These are phyloP conservation scores for Kluyveromyces lactis DNA, from an alignment of 805 yeast genomes.

Conservation along the genomic window DNA sequence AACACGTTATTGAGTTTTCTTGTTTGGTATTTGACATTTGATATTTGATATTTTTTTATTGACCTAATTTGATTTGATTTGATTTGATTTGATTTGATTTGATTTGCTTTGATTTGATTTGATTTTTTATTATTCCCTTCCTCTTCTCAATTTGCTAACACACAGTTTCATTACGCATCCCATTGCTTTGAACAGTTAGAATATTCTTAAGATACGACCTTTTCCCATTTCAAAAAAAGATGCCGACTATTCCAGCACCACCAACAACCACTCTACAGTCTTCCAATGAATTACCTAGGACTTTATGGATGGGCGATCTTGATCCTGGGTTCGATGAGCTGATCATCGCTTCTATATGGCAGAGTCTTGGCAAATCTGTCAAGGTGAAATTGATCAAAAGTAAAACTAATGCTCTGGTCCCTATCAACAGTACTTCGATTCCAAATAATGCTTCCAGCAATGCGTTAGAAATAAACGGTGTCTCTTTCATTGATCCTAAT, in stretches of 20 bases:
- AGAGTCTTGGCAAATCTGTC: conserved; percentile 45
- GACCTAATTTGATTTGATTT: too few relatives aligned
- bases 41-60: too few relatives aligned
- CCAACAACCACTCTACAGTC: conserved; percentile 44
- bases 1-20: too few relatives aligned
- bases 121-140: too few relatives aligned
- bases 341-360: conserved; percentile 53
- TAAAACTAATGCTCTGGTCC: conserved; percentile 30
- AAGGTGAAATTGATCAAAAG: conserved; percentile 58
- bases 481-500: conserved; percentile 26
- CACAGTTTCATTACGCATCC: too few relatives aligned
- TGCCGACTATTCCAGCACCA: conserved; percentile 38
- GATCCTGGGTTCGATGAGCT: conserved; percentile 73
- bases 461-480: conserved; percentile 23
- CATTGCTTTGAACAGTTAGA: too few relatives aligned
- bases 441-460: conserved; percentile 2
- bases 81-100: too few relatives aligned
- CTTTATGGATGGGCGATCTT: conserved; percentile 84
- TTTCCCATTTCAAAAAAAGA: too few relatives aligned
- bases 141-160: too few relatives aligned
- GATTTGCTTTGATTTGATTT: too few relatives aligned
- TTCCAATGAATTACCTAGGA: conserved; percentile 47
- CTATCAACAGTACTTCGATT: conserved; percentile 21
- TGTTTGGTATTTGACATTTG: too few relatives aligned
- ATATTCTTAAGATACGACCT: too few relatives aligned